These are phyloP conservation scores for Lotus japonicus DNA, from an alignment of 306 rosid species.

Conservation along the genomic window DNA sequence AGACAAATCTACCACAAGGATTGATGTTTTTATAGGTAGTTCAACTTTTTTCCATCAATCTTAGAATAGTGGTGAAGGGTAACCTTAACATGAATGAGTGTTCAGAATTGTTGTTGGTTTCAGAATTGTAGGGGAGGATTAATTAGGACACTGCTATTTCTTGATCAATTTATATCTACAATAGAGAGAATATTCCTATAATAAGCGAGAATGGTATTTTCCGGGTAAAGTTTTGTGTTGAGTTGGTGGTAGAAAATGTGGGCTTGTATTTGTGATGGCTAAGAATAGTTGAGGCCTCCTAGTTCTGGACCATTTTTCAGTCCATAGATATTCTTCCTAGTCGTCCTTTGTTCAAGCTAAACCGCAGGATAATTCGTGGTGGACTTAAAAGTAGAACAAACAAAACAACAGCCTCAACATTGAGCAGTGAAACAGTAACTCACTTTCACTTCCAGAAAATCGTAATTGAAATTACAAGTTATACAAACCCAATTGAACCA, in stretches of 20 bases:
- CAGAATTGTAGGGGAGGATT: constrained; percentile 9
- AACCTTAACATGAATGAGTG: constrained; percentile 6
- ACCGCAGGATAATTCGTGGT: constrained; percentile 8
- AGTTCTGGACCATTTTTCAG: background rate
- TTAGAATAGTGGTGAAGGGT: constrained; percentile 20
- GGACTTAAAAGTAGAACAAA: background rate
- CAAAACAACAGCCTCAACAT: background rate
- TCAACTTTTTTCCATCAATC: background rate
- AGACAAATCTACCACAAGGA: background rate
- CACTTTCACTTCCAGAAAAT: background rate
- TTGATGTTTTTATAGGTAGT: constrained; percentile 11
- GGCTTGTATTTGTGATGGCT: constrained; percentile 12
- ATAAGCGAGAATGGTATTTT: background rate
- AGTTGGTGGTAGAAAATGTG: constrained; percentile 9
- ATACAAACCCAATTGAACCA: background rate
- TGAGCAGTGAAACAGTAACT: background rate
- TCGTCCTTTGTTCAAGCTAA: constrained; percentile 7
- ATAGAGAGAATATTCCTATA: constrained; percentile 10
- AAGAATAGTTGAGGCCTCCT: background rate
- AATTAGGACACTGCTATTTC: background rate
- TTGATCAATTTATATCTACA: background rate
- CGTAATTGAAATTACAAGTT: background rate
- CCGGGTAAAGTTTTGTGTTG: background rate
- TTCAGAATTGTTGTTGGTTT: background rate
- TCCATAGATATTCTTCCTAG: background rate